Evolutionary conservation across 345 rosid species (phyloP).

Genomic region (Acer negundo): DNA sequence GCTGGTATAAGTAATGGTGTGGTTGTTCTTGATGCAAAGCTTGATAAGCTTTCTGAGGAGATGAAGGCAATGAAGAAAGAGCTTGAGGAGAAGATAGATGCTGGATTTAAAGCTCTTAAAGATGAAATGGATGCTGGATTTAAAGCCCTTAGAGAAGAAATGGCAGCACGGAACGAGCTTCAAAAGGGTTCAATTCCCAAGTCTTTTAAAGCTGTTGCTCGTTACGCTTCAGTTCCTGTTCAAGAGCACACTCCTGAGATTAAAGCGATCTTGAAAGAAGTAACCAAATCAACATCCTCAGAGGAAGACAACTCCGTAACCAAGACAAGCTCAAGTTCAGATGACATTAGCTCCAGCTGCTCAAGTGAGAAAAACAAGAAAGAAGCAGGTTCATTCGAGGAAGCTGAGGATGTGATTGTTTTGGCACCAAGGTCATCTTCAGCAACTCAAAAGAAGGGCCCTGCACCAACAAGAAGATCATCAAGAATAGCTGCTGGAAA

Average conservation of each 20-base stretch:
- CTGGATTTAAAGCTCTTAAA: neutral
- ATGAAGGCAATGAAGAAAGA: neutral
- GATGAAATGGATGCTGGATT: neutral
- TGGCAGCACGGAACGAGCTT: neutral
- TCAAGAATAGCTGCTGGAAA: slow-evolving; percentile 1
- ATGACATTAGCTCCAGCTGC: neutral
- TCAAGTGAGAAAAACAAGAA: neutral
- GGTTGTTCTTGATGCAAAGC: neutral
- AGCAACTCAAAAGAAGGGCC: neutral
- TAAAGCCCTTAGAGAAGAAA: neutral
- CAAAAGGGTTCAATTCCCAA: neutral
- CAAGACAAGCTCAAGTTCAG: neutral
- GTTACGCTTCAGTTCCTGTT: neutral
- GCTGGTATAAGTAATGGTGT: neutral
- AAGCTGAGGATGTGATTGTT: neutral
- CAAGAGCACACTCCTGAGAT: neutral
- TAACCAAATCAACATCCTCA: slow-evolving; percentile 4
- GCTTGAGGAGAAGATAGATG: neutral
- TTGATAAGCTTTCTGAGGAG: neutral
- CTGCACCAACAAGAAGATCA: neutral
- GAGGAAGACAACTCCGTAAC: neutral
- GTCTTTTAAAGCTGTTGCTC: neutral
- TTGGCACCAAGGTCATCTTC: neutral
- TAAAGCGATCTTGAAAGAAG: slow-evolving; percentile 1
- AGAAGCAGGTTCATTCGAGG: neutral